phyloP scores from a whole-genome alignment of 2,329 filamentous ascomycete genomes.

The Clonostachys sp. region DNA sequence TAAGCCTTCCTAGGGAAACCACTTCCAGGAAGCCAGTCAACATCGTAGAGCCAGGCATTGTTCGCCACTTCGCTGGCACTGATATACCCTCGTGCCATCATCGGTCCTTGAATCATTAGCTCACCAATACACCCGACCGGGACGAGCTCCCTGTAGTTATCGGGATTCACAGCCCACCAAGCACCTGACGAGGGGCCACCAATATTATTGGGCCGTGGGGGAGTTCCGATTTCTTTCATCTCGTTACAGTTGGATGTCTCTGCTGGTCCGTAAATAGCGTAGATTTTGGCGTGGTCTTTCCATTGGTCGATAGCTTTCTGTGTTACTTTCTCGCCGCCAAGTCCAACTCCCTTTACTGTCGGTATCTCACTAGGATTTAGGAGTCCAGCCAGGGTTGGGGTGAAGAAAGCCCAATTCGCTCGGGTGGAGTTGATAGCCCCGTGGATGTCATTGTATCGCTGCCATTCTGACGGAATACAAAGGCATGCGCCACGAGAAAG shows the following conservation, averaged over 20 bases:
- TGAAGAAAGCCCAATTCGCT: constrained; percentile 6
- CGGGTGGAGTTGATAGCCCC: constrained; percentile 5
- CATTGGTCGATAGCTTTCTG: background rate
- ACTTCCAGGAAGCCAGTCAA: background rate
- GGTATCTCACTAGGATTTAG: constrained; percentile 11
- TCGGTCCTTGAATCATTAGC: constrained; percentile 25
- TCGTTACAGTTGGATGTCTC: background rate
- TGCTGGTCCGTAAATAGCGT: background rate
- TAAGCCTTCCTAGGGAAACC: constrained; percentile 19
- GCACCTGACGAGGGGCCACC: constrained; percentile 2
- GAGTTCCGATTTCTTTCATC: background rate
- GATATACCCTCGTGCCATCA: constrained; percentile 27
- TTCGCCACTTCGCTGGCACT: constrained; percentile 17
- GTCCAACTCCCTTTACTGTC: constrained; percentile 8
- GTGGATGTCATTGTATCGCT: constrained; percentile 4
- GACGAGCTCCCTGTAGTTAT: constrained; percentile 7
- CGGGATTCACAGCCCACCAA: constrained; percentile 11
- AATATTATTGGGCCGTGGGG: background rate
- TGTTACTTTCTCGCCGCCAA: constrained; percentile 14
- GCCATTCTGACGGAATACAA: constrained; percentile 8
- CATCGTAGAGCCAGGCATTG: constrained; percentile 14
- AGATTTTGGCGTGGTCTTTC: background rate
- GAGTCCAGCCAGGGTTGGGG: constrained; percentile 10
- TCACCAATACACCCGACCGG: constrained; percentile 19
- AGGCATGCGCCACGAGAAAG: constrained; percentile 6